Base-by-base conservation (phyloP, 2,329 filamentous ascomycete genomes). In the Fusarium secorum region DNA sequence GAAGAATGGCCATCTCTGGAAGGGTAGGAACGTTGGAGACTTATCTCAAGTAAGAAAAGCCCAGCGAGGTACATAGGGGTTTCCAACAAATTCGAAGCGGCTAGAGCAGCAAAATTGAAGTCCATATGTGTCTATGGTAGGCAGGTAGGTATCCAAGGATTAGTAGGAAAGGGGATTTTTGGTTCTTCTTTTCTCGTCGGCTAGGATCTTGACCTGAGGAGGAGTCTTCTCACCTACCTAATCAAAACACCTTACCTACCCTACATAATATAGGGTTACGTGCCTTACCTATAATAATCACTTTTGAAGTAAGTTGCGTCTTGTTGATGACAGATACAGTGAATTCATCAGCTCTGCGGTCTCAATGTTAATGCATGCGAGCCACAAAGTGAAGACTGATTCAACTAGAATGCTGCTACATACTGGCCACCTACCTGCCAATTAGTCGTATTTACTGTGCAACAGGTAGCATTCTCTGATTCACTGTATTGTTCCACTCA, bases 311-410 rank as follows among this genome's bases (percentile, higher is more conserved):
- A 32, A 36, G 17, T 38, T 68, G 42, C 33, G 48, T 35, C 36
- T 70, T 51, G 30, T 49, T 53, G 42, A 42, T 46, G 51, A 66
- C 45, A 44, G 33, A 35, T 41, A 54, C 45, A 32, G 60, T 62
- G 14, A 20, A 24, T 38, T 41, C 11, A 58, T 33, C 9, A 22
- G 33, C 44, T 41, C 59, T 46, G 24, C 22, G 15, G 22, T 49
- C 33, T 60, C 28, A 35, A 22, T 28, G 17, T 61, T 33, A 8
- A 62, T 53, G 13, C 28, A 55, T 52, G 24, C 36, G 52, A 46
- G 32, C 11, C 38, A 41, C 30, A 39, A 22, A 24, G 44, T 33
- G 11, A 24, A 49, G 53, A 53, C 38, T 48, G 42, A 24, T 49
- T 54, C 15, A 30, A 22, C 20, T 9, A 26, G 7, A 35, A 35